These are phyloP conservation scores for Euphrasia arctica DNA, from an alignment of 305 asterid species.

Conservation along the genomic window DNA sequence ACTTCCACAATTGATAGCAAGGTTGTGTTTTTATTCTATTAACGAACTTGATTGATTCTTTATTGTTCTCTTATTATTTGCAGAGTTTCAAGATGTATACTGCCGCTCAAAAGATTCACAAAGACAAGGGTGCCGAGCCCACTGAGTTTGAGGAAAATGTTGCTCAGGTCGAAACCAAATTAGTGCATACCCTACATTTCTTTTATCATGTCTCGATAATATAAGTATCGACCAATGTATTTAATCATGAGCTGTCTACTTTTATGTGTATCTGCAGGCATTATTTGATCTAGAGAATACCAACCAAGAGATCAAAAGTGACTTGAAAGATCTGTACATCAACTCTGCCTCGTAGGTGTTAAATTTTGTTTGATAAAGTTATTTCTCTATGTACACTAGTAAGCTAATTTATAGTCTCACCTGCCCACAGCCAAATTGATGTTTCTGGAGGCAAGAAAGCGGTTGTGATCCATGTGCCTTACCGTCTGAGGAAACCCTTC, in stretches of 20 bases:
- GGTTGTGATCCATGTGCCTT: conserved; percentile 80
- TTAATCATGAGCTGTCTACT: not conserved
- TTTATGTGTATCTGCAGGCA: conserved; percentile 35
- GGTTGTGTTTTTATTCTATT: not conserved
- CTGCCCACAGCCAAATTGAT: conserved; percentile 57
- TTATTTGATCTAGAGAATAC: conserved; percentile 75
- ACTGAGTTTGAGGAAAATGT: conserved; percentile 76
- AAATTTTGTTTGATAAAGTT: not conserved
- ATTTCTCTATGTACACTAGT: not conserved
- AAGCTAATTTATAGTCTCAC: not conserved
- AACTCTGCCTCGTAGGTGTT: conserved; percentile 65
- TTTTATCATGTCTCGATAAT: not conserved
- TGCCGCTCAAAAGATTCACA: conserved; percentile 57
- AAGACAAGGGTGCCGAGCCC: conserved; percentile 69
- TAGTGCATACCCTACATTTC: not conserved
- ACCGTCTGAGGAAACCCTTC: conserved; percentile 70
- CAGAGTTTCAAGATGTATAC: conserved; percentile 58
- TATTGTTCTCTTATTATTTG: not conserved
- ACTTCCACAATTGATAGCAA: not conserved
- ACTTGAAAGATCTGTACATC: conserved; percentile 73
- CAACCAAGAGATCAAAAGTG: conserved; percentile 73
- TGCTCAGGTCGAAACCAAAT: conserved; percentile 50
- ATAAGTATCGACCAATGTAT: not conserved
- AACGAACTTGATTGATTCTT: not conserved
- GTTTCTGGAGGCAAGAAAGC: conserved; percentile 75